Evolutionary conservation across 768 basidiomycete species (phyloP).

Genomic region (Trametes meyenii): DNA sequence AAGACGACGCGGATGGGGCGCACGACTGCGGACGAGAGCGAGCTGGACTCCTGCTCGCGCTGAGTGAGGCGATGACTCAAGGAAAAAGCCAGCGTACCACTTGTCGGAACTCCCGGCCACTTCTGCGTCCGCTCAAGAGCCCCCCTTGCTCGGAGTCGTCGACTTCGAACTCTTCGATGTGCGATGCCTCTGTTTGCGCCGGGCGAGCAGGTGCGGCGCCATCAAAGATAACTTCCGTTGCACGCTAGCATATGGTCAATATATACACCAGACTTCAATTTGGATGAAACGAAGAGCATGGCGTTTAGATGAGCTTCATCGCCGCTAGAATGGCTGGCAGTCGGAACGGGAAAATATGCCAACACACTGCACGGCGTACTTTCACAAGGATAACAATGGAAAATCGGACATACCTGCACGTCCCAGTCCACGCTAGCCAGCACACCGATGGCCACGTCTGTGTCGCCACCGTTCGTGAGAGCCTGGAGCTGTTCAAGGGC

Average conservation of each 20-base stretch:
- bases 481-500: conserved; percentile 51
- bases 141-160: conserved; percentile 51
- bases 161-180: conserved; percentile 48
- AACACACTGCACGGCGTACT: neutral
- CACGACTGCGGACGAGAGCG: conserved; percentile 19
- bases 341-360: neutral
- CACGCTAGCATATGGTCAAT: conserved; percentile 43
- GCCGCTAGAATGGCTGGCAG: neutral
- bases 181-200: conserved; percentile 20
- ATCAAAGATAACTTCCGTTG: conserved; percentile 63
- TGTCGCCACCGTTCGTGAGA: conserved; percentile 61
- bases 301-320: neutral
- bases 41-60: conserved; percentile 16
- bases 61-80: neutral
- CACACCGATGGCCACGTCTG: conserved; percentile 61
- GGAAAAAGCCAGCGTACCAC: conserved; percentile 18
- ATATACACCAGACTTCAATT: neutral
- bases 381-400: neutral
- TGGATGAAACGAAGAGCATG: neutral
- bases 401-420: conserved; percentile 53
- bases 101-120: conserved; percentile 29
- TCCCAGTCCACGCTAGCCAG: conserved; percentile 70
- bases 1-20: conserved; percentile 43
- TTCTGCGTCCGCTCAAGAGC: conserved; percentile 23
- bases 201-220: conserved; percentile 25